phyloP scores from a whole-genome alignment of 1,139 yeast species.

The Ogataea hybrid region DNA sequence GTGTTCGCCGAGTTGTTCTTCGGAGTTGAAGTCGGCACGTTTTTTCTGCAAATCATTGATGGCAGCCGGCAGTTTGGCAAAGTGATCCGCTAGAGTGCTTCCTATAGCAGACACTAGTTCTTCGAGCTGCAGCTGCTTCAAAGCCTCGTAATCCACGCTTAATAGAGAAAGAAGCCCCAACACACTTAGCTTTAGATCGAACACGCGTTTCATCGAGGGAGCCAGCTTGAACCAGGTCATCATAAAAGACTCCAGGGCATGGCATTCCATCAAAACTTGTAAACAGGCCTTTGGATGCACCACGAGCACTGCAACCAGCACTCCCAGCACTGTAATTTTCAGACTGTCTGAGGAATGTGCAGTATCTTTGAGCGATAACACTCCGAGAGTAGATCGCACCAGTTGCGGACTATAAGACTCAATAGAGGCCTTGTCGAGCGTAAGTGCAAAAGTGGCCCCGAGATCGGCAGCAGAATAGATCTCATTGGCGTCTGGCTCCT shows the following conservation, averaged over 20 bases:
- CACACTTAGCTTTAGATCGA: slow-evolving; percentile 73
- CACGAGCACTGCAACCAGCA: slow-evolving; percentile 63
- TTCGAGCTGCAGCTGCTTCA: slow-evolving; percentile 28
- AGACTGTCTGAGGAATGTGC: slow-evolving; percentile 35
- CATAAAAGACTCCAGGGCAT: slow-evolving; percentile 52
- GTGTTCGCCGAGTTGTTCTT: slow-evolving; percentile 35
- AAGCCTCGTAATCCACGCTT: slow-evolving; percentile 26
- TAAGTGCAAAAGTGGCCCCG: slow-evolving; percentile 53
- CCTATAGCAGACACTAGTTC: slow-evolving; percentile 42
- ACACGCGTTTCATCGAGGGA: slow-evolving; percentile 66
- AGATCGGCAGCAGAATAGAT: slow-evolving; percentile 50
- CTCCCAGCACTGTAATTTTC: slow-evolving; percentile 59
- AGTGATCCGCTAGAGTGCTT: slow-evolving; percentile 44
- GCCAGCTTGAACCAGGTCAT: slow-evolving; percentile 63
- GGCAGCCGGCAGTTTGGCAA: slow-evolving; percentile 69
- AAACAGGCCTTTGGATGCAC: slow-evolving; percentile 60
- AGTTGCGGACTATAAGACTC: slow-evolving; percentile 42
- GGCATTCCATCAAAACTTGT: slow-evolving; percentile 45
- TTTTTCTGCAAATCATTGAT: slow-evolving; percentile 61
- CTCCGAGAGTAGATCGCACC: slow-evolving; percentile 33
- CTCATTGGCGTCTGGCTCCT: slow-evolving; percentile 40
- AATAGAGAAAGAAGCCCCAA: slow-evolving; percentile 64
- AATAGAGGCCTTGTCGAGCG: slow-evolving; percentile 40
- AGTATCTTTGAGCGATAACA: slow-evolving; percentile 24
- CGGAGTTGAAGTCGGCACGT: slow-evolving; percentile 48